Evolutionary conservation across 331 rosid species (phyloP), one percentile per base, ranked within the genome.

Genomic region (Rhamnella rubrinervis): DNA sequence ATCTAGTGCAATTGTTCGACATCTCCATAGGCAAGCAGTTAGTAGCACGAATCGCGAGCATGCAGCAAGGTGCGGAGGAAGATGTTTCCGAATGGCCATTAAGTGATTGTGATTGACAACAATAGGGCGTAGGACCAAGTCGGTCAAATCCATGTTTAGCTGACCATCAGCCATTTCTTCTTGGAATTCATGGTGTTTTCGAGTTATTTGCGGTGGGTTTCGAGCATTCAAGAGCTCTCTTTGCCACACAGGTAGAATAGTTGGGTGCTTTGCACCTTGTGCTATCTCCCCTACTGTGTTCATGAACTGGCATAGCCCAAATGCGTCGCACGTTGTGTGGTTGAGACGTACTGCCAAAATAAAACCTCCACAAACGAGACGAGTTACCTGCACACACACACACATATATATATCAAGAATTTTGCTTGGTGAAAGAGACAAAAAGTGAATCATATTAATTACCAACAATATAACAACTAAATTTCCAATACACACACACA

Each of bases 11-110:
- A 41, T 18, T 4, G 82, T 80, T 41, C 76, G 76, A 12, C 83
- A 82, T 62, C 62, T 82, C 87, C 84, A 85, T 18, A 82, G 8
- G 8, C 74, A 80, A 16, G 85, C 80, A 0, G 83, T 71, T 38
- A 80, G 59, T 9, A 80, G 6, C 13, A 68, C 83, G 14, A 82
- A 76, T 5, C 68, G 64, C 11, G 87, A 61, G 47, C 61, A 71
- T 2, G 50, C 7, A 0, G 38, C n/a, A 5, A 71, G 68, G 25
- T 62, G 65, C 0, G 2, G 44, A 0, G 85, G 82, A 38, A 82
- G 73, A 3, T 61, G 78, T 2, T 40, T 28, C 18, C 74, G 28
- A 1, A 85, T n/a, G 0, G 74, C 61, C 10, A 16, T 47, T 1
- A 80, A 69, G 53, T 77, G 68, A 12, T 72, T 57, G 28, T 82